A percentile compares a stretch with the other conserved stretches of the same genome.
These are phyloP conservation scores for Ocimum tenuiflorum DNA, from an alignment of 257 asterid species.

Conservation along the genomic window DNA sequence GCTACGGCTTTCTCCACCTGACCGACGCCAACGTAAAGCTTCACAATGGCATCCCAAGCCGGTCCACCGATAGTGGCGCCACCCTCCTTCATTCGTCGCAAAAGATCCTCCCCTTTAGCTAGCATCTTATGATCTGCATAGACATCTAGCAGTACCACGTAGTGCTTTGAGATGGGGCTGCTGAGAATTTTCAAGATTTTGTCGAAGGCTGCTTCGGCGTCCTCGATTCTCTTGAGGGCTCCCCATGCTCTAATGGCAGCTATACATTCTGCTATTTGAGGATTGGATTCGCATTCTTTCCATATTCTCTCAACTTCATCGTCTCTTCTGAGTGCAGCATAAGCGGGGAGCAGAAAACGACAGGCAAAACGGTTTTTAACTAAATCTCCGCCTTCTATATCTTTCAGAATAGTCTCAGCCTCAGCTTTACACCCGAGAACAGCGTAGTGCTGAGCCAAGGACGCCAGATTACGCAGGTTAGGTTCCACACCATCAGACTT, in stretches of 20 bases:
- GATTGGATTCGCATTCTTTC: conserved; percentile 45
- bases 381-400: conserved; percentile 49
- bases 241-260: conserved; percentile 78
- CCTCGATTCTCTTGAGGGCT: conserved; percentile 43
- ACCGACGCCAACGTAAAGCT: conserved; percentile 57
- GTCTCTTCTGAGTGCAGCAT: conserved; percentile 54
- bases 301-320: conserved; percentile 60
- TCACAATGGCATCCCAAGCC: conserved; percentile 68
- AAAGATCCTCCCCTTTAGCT: conserved; percentile 62
- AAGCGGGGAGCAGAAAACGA: conserved; percentile 39
- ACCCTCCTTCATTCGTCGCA: conserved; percentile 45
- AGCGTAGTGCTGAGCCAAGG: conserved; percentile 44
- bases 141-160: conserved; percentile 32
- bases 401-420: conserved; percentile 59
- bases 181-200: conserved; percentile 24
- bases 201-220: conserved; percentile 62
- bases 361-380: conserved; percentile 36
- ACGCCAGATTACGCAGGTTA: conserved; percentile 19
- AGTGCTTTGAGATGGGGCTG: conserved; percentile 36
- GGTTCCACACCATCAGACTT: conserved; percentile 50
- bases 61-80: conserved; percentile 31
- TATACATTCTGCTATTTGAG: conserved; percentile 34
- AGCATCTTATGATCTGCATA: conserved; percentile 60
- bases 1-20: conserved; percentile 79
- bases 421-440: conserved; percentile 42